A percentile compares a stretch with the other conserved stretches of the same genome.
Conservation (phyloP, 2,329 filamentous ascomycete genomes). For the Fonsecaea multimorphosa region DNA sequence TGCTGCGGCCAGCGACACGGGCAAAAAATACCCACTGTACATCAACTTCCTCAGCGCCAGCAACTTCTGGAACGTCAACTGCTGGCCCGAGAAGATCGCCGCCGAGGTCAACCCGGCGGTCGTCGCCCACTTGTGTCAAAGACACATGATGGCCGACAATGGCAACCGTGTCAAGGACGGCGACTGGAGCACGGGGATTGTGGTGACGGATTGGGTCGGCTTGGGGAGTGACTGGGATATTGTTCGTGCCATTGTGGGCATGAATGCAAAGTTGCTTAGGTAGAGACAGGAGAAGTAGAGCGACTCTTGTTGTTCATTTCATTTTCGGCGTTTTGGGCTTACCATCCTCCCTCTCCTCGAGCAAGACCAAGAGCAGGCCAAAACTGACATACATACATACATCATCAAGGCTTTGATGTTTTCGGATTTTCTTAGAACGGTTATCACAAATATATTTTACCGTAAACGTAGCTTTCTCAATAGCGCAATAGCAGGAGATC, state of each 20-base stretch:
- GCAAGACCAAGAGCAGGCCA: too few relatives aligned
- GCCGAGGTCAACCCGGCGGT: conserved; percentile 81
- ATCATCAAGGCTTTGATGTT: not conserved
- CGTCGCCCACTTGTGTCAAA: conserved; percentile 63
- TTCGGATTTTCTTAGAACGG: too few relatives aligned
- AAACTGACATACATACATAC: not conserved
- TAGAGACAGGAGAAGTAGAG: not conserved
- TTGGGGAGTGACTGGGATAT: conserved; percentile 88
- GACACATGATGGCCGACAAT: conserved; percentile 51
- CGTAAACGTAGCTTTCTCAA: too few relatives aligned
- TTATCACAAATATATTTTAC: too few relatives aligned
- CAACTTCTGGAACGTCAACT: conserved; percentile 90
- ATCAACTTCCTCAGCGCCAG: conserved; percentile 90
- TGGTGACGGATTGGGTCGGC: conserved; percentile 94
- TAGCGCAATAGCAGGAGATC: not conserved
- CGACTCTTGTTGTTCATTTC: too few relatives aligned
- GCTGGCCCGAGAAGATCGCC: conserved; percentile 93
- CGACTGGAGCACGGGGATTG: conserved; percentile 80
- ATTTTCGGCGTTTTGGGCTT: too few relatives aligned
- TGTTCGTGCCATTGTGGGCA: conserved; percentile 82
- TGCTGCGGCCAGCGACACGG: too few relatives aligned
- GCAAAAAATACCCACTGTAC: conserved; percentile 68
- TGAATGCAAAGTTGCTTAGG: conserved; percentile 71
- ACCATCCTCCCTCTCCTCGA: too few relatives aligned
- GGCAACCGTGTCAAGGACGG: conserved; percentile 58